phyloP scores from a whole-genome alignment of 2,329 filamentous ascomycete species.

The Ophiocordyceps sinensis region DNA sequence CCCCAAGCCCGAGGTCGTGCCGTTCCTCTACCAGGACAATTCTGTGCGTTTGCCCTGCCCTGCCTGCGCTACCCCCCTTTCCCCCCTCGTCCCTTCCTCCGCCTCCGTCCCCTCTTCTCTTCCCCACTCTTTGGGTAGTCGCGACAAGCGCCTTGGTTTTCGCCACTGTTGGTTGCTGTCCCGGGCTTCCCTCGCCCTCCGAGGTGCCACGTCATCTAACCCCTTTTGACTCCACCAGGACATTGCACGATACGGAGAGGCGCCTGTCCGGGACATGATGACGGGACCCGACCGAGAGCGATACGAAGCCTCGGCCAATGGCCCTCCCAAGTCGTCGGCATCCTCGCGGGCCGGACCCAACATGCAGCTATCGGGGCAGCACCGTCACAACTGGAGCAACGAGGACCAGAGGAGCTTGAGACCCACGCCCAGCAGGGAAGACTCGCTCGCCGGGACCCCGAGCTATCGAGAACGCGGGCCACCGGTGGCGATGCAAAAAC shows the following conservation, averaged over 20 bases:
- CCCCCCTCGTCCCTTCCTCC: constrained; percentile 8
- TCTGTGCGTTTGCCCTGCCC: constrained; percentile 39
- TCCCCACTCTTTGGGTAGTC: no score
- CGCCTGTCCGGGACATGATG: constrained; percentile 57
- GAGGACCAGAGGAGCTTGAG: constrained; percentile 52
- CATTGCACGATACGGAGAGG: constrained; percentile 63
- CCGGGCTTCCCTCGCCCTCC: background rate
- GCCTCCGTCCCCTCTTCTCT: background rate
- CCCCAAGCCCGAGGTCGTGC: constrained; percentile 85
- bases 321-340: constrained; percentile 46
- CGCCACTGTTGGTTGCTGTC: background rate
- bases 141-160: background rate
- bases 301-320: constrained; percentile 33
- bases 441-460: constrained; percentile 31
- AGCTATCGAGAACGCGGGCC: constrained; percentile 37
- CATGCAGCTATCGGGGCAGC: constrained; percentile 47
- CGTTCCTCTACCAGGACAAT: constrained; percentile 85
- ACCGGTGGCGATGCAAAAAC: constrained; percentile 28
- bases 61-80: constrained; percentile 1
- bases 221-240: constrained; percentile 31
- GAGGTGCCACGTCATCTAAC: background rate
- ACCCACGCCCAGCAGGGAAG: constrained; percentile 63
- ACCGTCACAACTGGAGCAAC: constrained; percentile 56
- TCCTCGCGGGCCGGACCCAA: constrained; percentile 45
- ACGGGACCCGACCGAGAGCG: constrained; percentile 57